Conservation (phyloP, 257 asterid genomes). For the Nicotiana undulata region DNA sequence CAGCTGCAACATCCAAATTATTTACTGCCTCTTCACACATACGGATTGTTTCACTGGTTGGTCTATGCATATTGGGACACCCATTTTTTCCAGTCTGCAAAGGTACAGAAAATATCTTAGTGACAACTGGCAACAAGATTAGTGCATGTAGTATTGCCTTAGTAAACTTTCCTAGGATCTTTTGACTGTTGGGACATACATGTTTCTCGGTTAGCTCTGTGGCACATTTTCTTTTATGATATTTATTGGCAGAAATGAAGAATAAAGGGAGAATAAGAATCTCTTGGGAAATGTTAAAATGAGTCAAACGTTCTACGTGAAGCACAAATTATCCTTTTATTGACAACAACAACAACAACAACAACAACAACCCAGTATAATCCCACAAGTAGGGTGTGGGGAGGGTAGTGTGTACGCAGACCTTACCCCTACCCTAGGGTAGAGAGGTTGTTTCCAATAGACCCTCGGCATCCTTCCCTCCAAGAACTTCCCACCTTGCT, state of each 20-base stretch:
- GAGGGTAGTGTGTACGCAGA: no score
- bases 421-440: no score
- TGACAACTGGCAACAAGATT: background rate
- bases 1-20: constrained; percentile 49
- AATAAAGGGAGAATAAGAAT: background rate
- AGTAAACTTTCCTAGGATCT: background rate
- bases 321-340: background rate
- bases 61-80: background rate
- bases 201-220: background rate
- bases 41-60: constrained; percentile 10
- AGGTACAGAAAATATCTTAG: background rate
- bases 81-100: constrained; percentile 8
- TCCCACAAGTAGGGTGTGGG: no score
- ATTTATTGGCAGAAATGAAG: background rate
- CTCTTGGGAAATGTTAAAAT: background rate
- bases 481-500: no score
- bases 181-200: background rate
- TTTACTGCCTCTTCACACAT: constrained; percentile 40
- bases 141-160: background rate
- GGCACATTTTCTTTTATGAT: background rate
- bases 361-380: no score
- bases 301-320: background rate
- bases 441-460: no score
- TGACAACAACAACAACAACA: no score
- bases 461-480: no score